Percentiles rank a stretch among this genome's conserved stretches.
Evolutionary conservation across 768 basidiomycete species (phyloP).

Genomic region (Gyrodon lividus): DNA sequence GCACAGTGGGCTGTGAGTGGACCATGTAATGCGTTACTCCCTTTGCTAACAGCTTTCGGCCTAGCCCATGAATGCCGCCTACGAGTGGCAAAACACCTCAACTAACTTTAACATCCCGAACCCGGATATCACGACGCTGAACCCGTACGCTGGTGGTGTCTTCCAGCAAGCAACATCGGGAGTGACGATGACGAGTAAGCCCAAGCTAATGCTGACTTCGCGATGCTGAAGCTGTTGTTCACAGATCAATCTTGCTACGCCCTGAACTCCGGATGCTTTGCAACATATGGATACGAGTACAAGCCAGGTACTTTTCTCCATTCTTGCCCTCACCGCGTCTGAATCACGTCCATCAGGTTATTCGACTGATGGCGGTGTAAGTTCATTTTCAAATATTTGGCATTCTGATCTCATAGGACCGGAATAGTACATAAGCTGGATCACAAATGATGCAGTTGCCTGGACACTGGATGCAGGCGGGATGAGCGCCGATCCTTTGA

Average conservation of each 20-base stretch:
- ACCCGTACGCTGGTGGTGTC: conserved; percentile 70
- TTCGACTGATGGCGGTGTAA: conserved; percentile 45
- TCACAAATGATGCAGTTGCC: conserved; percentile 53
- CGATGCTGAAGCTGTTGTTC: neutral
- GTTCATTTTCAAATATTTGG: conserved; percentile 20
- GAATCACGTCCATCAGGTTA: conserved; percentile 16
- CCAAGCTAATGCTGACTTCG: neutral
- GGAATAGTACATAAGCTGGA: conserved; percentile 76
- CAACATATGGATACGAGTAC: conserved; percentile 82
- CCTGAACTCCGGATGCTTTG: conserved; percentile 48
- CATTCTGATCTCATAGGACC: conserved; percentile 6
- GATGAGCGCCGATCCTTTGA: conserved; percentile 52
- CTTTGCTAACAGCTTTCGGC: conserved; percentile 16
- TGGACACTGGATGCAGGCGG: conserved; percentile 73
- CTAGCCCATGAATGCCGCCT: conserved; percentile 76
- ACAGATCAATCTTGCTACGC: conserved; percentile 71
- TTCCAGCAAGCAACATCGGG: conserved; percentile 85
- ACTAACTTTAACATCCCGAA: conserved; percentile 59
- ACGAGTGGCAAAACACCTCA: conserved; percentile 65
- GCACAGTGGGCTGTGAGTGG: conserved; percentile 73
- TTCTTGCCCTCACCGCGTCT: neutral
- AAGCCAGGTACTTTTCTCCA: conserved; percentile 48
- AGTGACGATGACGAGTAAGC: conserved; percentile 57
- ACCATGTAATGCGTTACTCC: neutral
- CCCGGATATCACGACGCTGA: conserved; percentile 48